Conservation (phyloP, 1,284 basidiomycete species). For the Ceraceosorus guamensis region DNA sequence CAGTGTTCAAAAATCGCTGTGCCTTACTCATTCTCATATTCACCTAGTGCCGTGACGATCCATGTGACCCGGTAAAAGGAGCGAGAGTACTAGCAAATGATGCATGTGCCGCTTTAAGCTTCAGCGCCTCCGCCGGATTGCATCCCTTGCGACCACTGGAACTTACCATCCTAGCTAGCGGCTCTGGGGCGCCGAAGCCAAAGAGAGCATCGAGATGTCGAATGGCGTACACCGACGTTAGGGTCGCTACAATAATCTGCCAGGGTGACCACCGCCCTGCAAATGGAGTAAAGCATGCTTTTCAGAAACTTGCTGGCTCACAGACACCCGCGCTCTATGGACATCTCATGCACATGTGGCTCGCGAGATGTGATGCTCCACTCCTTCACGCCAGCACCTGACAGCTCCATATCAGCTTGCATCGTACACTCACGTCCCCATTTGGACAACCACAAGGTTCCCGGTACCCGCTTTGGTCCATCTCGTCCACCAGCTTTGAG, state of each 20-base stretch:
- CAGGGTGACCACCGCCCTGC: conserved; percentile 83
- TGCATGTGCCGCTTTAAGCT: background rate
- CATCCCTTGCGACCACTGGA: no score
- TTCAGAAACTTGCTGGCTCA: no score
- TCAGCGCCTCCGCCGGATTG: no score
- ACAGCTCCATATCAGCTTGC: no score
- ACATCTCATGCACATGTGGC: no score
- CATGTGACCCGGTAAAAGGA: conserved; percentile 96
- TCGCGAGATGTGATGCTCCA: no score
- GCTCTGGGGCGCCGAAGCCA: conserved; percentile 83
- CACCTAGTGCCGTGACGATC: conserved; percentile 69
- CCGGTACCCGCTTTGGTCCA: conserved; percentile 19
- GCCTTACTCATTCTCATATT: background rate
- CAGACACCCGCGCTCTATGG: no score
- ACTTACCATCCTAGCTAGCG: conserved; percentile 58
- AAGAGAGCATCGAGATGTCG: conserved; percentile 80
- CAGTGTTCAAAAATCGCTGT: background rate
- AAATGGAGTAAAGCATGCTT: background rate
- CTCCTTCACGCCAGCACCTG: no score
- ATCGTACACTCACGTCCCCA: conserved; percentile 12
- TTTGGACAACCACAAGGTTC: conserved; percentile 1
- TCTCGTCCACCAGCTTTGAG: conserved; percentile 20
- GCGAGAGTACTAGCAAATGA: conserved; percentile 59
- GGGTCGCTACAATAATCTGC: conserved; percentile 78
- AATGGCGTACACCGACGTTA: conserved; percentile 76